phyloP scores from a whole-genome alignment of 495 filamentous ascomycete species.

The Bombardia bombarda region DNA sequence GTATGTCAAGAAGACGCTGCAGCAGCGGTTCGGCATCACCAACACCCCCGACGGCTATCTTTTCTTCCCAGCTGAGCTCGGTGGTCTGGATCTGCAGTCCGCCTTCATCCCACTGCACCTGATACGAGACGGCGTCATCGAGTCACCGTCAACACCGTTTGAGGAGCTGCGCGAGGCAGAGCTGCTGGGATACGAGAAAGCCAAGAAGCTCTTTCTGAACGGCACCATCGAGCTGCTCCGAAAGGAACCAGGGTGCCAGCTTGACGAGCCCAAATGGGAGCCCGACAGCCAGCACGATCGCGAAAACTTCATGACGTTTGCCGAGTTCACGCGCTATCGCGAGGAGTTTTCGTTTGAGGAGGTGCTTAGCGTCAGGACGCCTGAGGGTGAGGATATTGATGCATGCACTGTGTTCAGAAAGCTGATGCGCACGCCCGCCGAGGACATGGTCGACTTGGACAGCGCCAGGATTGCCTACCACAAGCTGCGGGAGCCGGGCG shows the following conservation, averaged over 20 bases:
- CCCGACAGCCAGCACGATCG: neutral
- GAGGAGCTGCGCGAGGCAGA: slow-evolving; percentile 12
- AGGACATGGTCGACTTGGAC: neutral
- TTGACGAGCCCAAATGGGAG: slow-evolving; percentile 7
- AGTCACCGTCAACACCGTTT: slow-evolving; percentile 8
- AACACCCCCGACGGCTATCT: slow-evolving; percentile 59
- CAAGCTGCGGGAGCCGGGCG: neutral
- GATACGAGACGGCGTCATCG: slow-evolving; percentile 2
- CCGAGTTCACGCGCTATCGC: slow-evolving; percentile 38
- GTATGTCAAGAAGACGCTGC: slow-evolving; percentile 42
- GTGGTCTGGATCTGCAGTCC: slow-evolving; percentile 48
- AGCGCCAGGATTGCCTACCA: neutral
- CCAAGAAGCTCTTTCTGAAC: slow-evolving; percentile 24
- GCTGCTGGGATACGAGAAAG: slow-evolving; percentile 34
- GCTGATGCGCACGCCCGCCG: slow-evolving; percentile 8
- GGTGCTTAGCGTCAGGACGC: too few species aligned
- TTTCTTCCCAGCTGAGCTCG: slow-evolving; percentile 44
- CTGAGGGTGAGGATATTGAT: neutral
- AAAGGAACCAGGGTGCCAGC: slow-evolving; percentile 2
- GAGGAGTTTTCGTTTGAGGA: slow-evolving; percentile 28
- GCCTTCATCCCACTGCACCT: slow-evolving; percentile 37
- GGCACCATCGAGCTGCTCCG: neutral
- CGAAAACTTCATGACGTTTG: slow-evolving; percentile 35
- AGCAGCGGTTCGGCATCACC: slow-evolving; percentile 41
- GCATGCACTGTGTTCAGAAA: slow-evolving; percentile 5